Conservation (phyloP, 129 eudicot species). For the Chrysanthemum makinoi region DNA sequence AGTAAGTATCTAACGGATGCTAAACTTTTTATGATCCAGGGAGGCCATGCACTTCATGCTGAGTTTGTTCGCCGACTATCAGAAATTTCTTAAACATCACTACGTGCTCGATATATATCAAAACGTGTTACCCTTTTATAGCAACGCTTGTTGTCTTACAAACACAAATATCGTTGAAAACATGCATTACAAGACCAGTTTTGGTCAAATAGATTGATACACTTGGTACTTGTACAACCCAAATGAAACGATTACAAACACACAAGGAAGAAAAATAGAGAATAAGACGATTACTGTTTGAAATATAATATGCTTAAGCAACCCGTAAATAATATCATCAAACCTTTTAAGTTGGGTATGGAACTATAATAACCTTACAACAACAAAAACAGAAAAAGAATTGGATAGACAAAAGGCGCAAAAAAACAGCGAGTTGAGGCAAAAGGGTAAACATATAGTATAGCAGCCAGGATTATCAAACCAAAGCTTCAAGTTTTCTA, state of each 20-base stretch:
- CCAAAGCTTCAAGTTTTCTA: constrained; percentile 46
- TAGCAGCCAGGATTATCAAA: constrained; percentile 28
- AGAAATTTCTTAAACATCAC: constrained; percentile 16
- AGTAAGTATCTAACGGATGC: constrained; percentile 9
- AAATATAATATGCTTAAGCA: constrained; percentile 2
- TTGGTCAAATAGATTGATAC: neutral
- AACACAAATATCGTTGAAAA: too few species aligned
- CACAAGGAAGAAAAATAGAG: neutral
- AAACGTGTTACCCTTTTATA: too few species aligned
- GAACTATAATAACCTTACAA: constrained; percentile 31
- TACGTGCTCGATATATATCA: too few species aligned
- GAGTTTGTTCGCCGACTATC: constrained; percentile 64
- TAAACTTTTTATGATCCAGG: constrained; percentile 43
- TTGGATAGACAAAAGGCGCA: constrained; percentile 18
- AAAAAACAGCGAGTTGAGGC: neutral
- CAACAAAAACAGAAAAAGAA: constrained; percentile 13
- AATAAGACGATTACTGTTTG: neutral
- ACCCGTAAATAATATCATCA: constrained; percentile 31
- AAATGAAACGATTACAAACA: neutral
- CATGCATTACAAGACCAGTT: too few species aligned
- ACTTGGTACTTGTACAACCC: neutral
- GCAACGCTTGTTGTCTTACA: too few species aligned
- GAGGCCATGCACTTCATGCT: constrained; percentile 83
- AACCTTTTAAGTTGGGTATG: constrained; percentile 40
- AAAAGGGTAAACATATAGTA: constrained; percentile 21